phyloP scores from a whole-genome alignment of 495 filamentous ascomycete genomes.

The Penicillium canescens region DNA sequence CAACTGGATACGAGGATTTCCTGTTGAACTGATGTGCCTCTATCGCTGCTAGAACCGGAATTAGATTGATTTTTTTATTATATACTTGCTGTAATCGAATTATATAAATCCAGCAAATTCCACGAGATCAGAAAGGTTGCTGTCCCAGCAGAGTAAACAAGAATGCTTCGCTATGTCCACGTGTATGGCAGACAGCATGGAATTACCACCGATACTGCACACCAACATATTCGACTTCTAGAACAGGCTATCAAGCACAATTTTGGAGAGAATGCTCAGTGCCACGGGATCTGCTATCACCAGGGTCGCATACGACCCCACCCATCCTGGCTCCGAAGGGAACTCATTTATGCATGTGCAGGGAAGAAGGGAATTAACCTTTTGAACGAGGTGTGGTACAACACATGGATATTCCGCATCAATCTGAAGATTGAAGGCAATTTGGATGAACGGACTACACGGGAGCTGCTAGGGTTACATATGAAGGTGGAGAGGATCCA shows the following conservation, averaged over 20 bases:
- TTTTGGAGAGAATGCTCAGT: neutral
- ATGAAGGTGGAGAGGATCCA: constrained; percentile 3
- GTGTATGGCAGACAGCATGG: neutral
- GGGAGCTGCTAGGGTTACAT: neutral
- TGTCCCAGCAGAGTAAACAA: neutral
- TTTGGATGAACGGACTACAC: neutral
- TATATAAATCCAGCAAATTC: neutral
- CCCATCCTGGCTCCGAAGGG: constrained; percentile 3
- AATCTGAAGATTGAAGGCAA: neutral
- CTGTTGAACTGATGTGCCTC: no score
- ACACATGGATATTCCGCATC: constrained; percentile 1
- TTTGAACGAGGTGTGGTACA: neutral
- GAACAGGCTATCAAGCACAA: neutral
- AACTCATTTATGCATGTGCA: neutral
- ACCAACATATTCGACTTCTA: neutral
- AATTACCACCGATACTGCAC: neutral
- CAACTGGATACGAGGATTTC: no score
- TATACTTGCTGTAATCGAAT: neutral
- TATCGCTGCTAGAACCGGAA: no score
- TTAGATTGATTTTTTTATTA: neutral
- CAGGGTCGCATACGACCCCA: neutral
- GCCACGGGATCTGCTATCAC: neutral
- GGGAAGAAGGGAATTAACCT: neutral
- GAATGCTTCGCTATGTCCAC: neutral
- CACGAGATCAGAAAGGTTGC: neutral